These are phyloP conservation scores for Ceratocystis albifundus DNA, from an alignment of 2,329 filamentous ascomycete species.

Conservation along the genomic window DNA sequence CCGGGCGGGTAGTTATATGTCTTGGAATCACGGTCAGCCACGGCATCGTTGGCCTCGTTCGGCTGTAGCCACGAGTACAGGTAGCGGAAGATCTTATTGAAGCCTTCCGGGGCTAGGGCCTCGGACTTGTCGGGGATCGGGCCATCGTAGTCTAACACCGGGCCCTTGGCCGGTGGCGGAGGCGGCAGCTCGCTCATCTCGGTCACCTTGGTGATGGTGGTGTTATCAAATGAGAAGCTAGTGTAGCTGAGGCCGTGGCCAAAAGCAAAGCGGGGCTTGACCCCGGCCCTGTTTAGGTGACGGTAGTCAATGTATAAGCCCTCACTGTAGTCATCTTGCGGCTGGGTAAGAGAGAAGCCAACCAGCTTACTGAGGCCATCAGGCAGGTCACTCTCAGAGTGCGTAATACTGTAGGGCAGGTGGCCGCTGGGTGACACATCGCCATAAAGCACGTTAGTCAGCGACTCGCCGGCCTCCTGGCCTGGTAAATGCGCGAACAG, in stretches of 20 bases:
- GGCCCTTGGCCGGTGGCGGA: slow-evolving; percentile 29
- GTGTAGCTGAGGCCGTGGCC: slow-evolving; percentile 80
- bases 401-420: slow-evolving; percentile 78
- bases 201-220: slow-evolving; percentile 38
- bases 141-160: slow-evolving; percentile 39
- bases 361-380: slow-evolving; percentile 34
- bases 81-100: slow-evolving; percentile 52
- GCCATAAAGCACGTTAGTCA: slow-evolving; percentile 70
- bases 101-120: slow-evolving; percentile 47
- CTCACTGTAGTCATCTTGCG: slow-evolving; percentile 74
- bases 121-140: slow-evolving; percentile 42
- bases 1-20: slow-evolving; percentile 54
- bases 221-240: slow-evolving; percentile 49
- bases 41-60: slow-evolving; percentile 33
- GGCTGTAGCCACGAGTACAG: slow-evolving; percentile 55
- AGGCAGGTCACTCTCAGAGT: slow-evolving; percentile 58
- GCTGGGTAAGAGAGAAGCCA: slow-evolving; percentile 45
- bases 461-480: slow-evolving; percentile 72
- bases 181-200: slow-evolving; percentile 34
- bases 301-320: slow-evolving; percentile 79
- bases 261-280: slow-evolving; percentile 72
- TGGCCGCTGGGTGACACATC: slow-evolving; percentile 64
- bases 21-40: slow-evolving; percentile 29
- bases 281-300: slow-evolving; percentile 65
- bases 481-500: slow-evolving; percentile 77